These are phyloP conservation scores for Lactifluus echinatus DNA, from an alignment of 768 basidiomycete genomes.

Conservation along the genomic window DNA sequence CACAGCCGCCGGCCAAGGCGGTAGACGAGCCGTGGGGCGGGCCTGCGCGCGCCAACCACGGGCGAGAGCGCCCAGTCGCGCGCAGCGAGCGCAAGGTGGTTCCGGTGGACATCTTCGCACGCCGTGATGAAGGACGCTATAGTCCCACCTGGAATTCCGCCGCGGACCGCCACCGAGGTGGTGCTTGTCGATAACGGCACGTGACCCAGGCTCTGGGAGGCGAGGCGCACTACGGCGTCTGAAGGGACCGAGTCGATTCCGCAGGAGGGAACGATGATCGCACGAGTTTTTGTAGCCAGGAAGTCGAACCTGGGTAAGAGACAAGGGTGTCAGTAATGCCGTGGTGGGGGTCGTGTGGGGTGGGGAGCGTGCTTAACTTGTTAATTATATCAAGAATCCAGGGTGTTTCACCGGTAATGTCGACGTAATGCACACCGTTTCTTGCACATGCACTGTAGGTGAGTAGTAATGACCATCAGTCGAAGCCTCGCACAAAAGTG, in stretches of 20 bases:
- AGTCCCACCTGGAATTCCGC: constrained; percentile 60
- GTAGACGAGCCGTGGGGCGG: constrained; percentile 28
- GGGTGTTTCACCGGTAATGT: constrained; percentile 65
- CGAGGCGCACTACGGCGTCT: constrained; percentile 59
- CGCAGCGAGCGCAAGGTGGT: constrained; percentile 26
- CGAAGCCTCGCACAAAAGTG: neutral
- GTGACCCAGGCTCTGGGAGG: constrained; percentile 57
- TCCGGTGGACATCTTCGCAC: constrained; percentile 27
- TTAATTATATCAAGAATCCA: constrained; percentile 59
- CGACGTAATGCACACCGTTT: constrained; percentile 76
- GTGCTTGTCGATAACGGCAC: constrained; percentile 45
- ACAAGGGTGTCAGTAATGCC: neutral
- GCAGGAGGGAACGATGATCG: constrained; percentile 72
- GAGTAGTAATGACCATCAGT: neutral
- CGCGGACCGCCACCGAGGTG: constrained; percentile 40
- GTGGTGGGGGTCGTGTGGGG: neutral
- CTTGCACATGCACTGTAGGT: constrained; percentile 55
- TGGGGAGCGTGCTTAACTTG: constrained; percentile 34
- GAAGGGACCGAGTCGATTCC: constrained; percentile 75
- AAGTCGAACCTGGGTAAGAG: constrained; percentile 52
- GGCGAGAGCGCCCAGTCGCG: constrained; percentile 38
- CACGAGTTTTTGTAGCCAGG: constrained; percentile 55
- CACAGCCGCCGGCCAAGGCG: constrained; percentile 27
- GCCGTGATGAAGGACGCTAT: constrained; percentile 32
- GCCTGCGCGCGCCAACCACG: constrained; percentile 28